Evolutionary conservation across 1,284 basidiomycete species (phyloP), one percentile per base, ranked within the genome.

Genomic region (Agaricales sp.): DNA sequence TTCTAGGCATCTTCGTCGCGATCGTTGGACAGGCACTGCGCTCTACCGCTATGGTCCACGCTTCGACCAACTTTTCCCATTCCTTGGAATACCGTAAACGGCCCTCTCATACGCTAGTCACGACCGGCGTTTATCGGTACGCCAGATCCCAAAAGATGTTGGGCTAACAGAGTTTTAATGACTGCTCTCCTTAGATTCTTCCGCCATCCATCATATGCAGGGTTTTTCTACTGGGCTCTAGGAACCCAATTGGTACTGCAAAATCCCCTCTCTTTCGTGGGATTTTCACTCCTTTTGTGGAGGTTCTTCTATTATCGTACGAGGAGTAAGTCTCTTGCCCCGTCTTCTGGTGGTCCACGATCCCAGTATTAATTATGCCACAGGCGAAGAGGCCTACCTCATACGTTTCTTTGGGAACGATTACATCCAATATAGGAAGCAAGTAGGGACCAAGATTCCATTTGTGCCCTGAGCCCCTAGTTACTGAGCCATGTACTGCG

Each of bases 181-280:
- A 38, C 12, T 50, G 20, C 8, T 21, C 38, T 23, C 23, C 8
- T 19, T 56, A 93, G 91, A 20, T 91, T 81, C 77, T 87, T 84
- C 51, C 82, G 96, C 3, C 96, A 99, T 64, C 96, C 96, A 6
- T 96, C 93, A 0, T 99, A 99, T 59, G 80, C 90, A 0, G 96
- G 95, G 2, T 99, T 99, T 72, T 96, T 89, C 67, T 98, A 95
- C 65, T 99, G 95, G 95, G 94, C 93, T 0, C 59, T 99, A 24
- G 92, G 92, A 1, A 97, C 94, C 0, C 94, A 99, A 62, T 65
- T 99, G n/a, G 77, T 93, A 2, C 72, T 99, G 21, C 90, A 90
- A 58, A 99, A 99, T 63, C 78, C 89, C 0, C 38, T 93, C 20
- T 82, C 81, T 12, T 85, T 91, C 59, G 47, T 79, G 1, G 60